phyloP scores from a whole-genome alignment of 306 rosid genomes.

The Vigna nakashimae region DNA sequence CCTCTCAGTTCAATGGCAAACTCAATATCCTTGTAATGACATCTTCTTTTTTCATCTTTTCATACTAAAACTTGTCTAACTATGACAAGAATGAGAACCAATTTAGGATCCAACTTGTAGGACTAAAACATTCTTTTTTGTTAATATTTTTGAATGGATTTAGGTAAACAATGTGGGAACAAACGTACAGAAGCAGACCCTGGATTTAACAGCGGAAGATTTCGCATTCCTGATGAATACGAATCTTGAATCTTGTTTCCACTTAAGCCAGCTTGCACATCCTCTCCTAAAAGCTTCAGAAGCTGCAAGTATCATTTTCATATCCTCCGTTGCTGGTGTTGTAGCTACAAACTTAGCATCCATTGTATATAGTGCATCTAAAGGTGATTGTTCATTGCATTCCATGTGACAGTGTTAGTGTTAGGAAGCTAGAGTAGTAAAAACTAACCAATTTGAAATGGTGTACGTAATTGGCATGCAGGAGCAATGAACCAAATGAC shows the following conservation, averaged over 20 bases:
- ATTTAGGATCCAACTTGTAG: too few species aligned
- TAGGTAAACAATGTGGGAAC: conserved; percentile 46
- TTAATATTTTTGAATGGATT: not conserved
- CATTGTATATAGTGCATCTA: conserved; percentile 42
- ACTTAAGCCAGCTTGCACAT: conserved; percentile 47
- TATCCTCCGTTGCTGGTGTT: conserved; percentile 43
- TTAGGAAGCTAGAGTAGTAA: too few species aligned
- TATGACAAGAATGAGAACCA: too few species aligned
- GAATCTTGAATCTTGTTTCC: conserved; percentile 47
- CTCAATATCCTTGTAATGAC: too few species aligned
- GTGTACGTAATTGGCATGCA: conserved; percentile 3
- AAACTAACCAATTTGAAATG: too few species aligned
- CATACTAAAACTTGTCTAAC: too few species aligned
- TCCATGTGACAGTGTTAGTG: too few species aligned
- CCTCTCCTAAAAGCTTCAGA: conserved; percentile 48
- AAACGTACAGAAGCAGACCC: not conserved
- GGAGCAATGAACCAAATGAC: conserved; percentile 64
- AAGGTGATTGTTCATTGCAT: conserved; percentile 29
- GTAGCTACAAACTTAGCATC: conserved; percentile 9
- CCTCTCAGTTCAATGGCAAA: too few species aligned
- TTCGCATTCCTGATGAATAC: conserved; percentile 34
- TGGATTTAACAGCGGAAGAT: conserved; percentile 40
- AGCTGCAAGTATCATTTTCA: conserved; percentile 41
- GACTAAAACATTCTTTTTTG: too few species aligned
- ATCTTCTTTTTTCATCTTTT: too few species aligned